Evolutionary conservation across 352 stramenopile species (phyloP).

Genomic region (Globisporangium megalacanthum): DNA sequence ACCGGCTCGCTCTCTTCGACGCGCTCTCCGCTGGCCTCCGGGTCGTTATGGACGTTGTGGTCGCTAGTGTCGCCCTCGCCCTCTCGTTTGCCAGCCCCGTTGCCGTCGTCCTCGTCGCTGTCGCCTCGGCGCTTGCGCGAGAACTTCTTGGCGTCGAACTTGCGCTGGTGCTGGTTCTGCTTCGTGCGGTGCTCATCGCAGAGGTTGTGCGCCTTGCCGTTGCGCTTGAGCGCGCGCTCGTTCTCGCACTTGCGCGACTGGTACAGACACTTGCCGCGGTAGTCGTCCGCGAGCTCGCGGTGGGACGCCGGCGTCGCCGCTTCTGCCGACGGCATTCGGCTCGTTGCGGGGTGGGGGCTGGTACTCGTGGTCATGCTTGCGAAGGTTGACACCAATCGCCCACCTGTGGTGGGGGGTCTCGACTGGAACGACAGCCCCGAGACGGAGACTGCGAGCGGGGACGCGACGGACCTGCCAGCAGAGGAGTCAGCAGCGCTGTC

Average conservation of each 20-base stretch:
- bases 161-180: conserved; percentile 81
- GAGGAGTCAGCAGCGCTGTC: background rate
- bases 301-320: background rate
- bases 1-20: background rate
- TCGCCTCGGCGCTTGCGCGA: conserved; percentile 31
- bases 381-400: background rate
- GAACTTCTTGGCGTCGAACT: conserved; percentile 82
- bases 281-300: conserved; percentile 13
- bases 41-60: conserved; percentile 2
- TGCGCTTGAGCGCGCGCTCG: conserved; percentile 72
- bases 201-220: conserved; percentile 72
- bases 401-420: background rate
- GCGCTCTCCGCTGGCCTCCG: background rate
- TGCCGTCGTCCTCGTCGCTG: conserved; percentile 5
- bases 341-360: background rate
- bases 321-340: background rate
- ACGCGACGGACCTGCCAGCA: background rate
- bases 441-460: conserved; percentile 12
- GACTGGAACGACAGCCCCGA: conserved; percentile 4
- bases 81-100: background rate
- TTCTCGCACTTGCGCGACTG: conserved; percentile 80
- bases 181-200: conserved; percentile 72
- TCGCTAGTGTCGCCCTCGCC: background rate
- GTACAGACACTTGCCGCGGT: conserved; percentile 67
- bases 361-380: background rate